Percentiles rank a stretch among this genome's conserved stretches.
phyloP scores from a whole-genome alignment of 2,329 filamentous ascomycete species.

The Botrytis fabae region DNA sequence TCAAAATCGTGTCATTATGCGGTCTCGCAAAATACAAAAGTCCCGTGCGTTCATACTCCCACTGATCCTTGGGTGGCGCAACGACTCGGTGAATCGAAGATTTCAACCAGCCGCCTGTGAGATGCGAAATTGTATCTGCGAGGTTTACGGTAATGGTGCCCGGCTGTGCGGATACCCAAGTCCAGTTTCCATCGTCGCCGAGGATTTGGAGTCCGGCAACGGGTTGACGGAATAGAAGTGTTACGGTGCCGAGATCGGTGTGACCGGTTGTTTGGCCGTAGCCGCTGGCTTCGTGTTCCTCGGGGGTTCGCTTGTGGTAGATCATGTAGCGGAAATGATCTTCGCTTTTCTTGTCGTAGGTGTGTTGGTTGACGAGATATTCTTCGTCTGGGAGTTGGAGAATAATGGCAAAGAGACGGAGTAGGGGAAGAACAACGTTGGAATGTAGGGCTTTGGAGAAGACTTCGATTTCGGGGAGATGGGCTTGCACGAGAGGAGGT shows the following conservation, averaged over 20 bases:
- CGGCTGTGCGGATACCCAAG: conserved; percentile 51
- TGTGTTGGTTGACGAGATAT: conserved; percentile 55
- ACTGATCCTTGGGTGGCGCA: conserved; percentile 42
- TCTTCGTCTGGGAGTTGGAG: conserved; percentile 61
- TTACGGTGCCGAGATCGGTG: conserved; percentile 58
- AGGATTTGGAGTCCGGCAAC: conserved; percentile 59
- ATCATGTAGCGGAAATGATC: conserved; percentile 65
- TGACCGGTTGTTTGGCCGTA: conserved; percentile 52
- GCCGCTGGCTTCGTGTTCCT: conserved; percentile 49
- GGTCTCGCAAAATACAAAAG: conserved; percentile 49
- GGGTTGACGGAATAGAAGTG: conserved; percentile 59
- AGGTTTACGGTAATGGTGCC: conserved; percentile 55
- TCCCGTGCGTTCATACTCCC: conserved; percentile 46
- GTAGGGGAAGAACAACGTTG: conserved; percentile 56
- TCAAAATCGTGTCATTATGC: conserved; percentile 34
- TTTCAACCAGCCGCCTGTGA: conserved; percentile 51
- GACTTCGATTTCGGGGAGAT: conserved; percentile 55
- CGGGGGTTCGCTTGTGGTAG: conserved; percentile 51
- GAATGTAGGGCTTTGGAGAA: conserved; percentile 52
- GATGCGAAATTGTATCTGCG: conserved; percentile 49
- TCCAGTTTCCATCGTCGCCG: conserved; percentile 50
- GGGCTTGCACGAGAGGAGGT: conserved; percentile 49
- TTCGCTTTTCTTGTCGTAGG: conserved; percentile 58
- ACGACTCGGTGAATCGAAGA: conserved; percentile 46
- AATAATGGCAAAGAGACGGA: conserved; percentile 61